phyloP scores from a whole-genome alignment of 805 yeast genomes.

The Metschnikowia arizonensis region DNA sequence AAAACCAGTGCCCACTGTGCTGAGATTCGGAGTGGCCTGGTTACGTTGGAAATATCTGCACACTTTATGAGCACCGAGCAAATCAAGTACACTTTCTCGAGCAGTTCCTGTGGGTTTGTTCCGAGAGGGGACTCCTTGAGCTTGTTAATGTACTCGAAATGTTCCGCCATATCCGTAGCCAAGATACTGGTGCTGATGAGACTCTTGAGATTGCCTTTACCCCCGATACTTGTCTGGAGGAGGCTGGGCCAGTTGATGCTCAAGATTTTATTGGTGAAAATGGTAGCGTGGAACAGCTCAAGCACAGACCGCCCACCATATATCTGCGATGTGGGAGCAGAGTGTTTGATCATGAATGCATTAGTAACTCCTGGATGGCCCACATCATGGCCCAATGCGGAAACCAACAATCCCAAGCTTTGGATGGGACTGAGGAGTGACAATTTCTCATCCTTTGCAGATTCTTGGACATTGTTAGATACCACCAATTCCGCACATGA shows the following conservation, averaged over 20 bases:
- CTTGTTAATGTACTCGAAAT: slow-evolving; percentile 61
- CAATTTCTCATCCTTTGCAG: not conserved
- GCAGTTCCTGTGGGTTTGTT: slow-evolving; percentile 19
- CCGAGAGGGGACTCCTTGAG: slow-evolving; percentile 34
- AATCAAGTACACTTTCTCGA: slow-evolving; percentile 40
- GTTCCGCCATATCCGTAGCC: slow-evolving; percentile 90
- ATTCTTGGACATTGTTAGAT: not conserved
- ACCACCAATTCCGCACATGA: slow-evolving; percentile 10
- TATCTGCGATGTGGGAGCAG: slow-evolving; percentile 59
- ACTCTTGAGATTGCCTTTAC: slow-evolving; percentile 19
- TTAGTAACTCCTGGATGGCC: slow-evolving; percentile 98
- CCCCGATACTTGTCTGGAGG: slow-evolving; percentile 24
- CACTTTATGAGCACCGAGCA: slow-evolving; percentile 77
- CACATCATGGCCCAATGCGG: slow-evolving; percentile 91
- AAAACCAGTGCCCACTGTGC: slow-evolving; percentile 85
- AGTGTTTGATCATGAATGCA: slow-evolving; percentile 53
- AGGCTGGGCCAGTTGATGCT: slow-evolving; percentile 36
- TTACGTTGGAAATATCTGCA: slow-evolving; percentile 93
- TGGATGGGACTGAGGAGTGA: slow-evolving; percentile 36
- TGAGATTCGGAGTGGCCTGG: slow-evolving; percentile 71
- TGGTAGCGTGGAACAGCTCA: slow-evolving; percentile 75
- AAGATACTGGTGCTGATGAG: slow-evolving; percentile 36
- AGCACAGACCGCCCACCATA: slow-evolving; percentile 67
- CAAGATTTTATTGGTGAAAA: slow-evolving; percentile 46
- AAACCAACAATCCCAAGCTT: slow-evolving; percentile 59